These are phyloP conservation scores for Pythium vanterpoolii DNA, from an alignment of 352 stramenopile species.

Conservation along the genomic window DNA sequence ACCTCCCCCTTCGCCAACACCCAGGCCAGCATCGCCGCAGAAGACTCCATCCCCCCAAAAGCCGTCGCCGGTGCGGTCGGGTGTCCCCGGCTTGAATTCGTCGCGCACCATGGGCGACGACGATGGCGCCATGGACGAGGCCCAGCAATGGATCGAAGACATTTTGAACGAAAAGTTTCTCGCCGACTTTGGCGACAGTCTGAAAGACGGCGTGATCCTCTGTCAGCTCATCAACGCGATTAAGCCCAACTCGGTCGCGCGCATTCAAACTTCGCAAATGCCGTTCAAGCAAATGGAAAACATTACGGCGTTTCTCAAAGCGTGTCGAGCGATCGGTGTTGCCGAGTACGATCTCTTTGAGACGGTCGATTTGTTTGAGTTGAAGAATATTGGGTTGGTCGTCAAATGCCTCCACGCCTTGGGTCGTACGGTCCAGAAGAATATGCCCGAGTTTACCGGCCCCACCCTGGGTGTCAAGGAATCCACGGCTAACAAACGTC, in stretches of 20 bases:
- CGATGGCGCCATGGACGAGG: slow-evolving; percentile 36
- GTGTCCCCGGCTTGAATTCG: slow-evolving; percentile 33
- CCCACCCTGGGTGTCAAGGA: slow-evolving; percentile 82
- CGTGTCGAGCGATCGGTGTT: slow-evolving; percentile 82
- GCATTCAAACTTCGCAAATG: slow-evolving; percentile 84
- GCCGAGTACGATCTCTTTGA: slow-evolving; percentile 89
- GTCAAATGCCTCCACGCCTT: slow-evolving; percentile 79
- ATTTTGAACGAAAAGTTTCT: slow-evolving; percentile 71
- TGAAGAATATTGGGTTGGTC: slow-evolving; percentile 83
- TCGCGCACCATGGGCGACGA: slow-evolving; percentile 17
- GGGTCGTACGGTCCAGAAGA: slow-evolving; percentile 70
- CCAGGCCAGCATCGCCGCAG: background rate
- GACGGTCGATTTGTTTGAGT: slow-evolving; percentile 88
- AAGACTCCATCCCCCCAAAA: slow-evolving; percentile 16
- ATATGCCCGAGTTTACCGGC: slow-evolving; percentile 65
- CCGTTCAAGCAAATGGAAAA: slow-evolving; percentile 94
- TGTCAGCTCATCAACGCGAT: slow-evolving; percentile 85
- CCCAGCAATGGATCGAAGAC: slow-evolving; percentile 75
- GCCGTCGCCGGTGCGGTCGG: background rate
- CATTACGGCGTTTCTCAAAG: slow-evolving; percentile 81
- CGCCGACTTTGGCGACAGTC: slow-evolving; percentile 51
- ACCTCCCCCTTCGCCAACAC: no score
- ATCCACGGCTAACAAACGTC: slow-evolving; percentile 67
- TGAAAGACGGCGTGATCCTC: slow-evolving; percentile 81
- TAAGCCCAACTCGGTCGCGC: slow-evolving; percentile 52